phyloP scores from a whole-genome alignment of 352 stramenopile genomes.

The Phytophthora pisi region DNA sequence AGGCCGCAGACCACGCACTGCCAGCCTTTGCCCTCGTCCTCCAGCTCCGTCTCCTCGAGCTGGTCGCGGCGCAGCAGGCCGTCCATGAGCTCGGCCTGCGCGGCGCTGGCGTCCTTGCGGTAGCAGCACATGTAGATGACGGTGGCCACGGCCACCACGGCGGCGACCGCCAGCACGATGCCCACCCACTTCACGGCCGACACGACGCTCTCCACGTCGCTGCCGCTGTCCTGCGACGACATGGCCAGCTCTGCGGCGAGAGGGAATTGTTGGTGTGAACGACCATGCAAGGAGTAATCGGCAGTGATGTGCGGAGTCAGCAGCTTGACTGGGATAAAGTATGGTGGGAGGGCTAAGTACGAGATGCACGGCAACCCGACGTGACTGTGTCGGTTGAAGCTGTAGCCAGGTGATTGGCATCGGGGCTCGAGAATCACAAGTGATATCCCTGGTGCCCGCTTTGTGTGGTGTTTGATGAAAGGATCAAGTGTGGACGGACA shows the following conservation, averaged over 20 bases:
- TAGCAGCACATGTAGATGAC: conserved; percentile 66
- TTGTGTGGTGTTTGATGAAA: background rate
- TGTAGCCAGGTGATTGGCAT: background rate
- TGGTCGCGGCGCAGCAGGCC: conserved; percentile 67
- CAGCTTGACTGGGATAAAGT: conserved; percentile 5
- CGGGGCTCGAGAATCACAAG: background rate
- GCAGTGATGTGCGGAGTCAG: background rate
- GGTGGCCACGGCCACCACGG: conserved; percentile 33
- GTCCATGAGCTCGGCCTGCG: conserved; percentile 47
- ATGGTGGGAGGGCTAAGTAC: conserved; percentile 7
- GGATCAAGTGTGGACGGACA: too few relatives aligned
- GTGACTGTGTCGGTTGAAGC: conserved; percentile 4
- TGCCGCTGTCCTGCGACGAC: conserved; percentile 24
- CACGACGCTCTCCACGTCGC: conserved; percentile 39
- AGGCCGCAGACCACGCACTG: conserved; percentile 77
- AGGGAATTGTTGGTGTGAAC: conserved; percentile 12
- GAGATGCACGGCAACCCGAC: conserved; percentile 4
- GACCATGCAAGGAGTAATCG: background rate
- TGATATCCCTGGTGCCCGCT: background rate
- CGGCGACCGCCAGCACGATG: conserved; percentile 34
- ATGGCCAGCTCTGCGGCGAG: conserved; percentile 1
- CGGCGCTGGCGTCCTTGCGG: conserved; percentile 12
- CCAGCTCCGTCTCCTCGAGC: conserved; percentile 57
- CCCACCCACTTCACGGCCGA: conserved; percentile 47
- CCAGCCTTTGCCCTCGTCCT: conserved; percentile 62